Percentiles rank a stretch among this genome's conserved stretches.
phyloP scores from a whole-genome alignment of 257 asterid species.

The Primulina tabacum region DNA sequence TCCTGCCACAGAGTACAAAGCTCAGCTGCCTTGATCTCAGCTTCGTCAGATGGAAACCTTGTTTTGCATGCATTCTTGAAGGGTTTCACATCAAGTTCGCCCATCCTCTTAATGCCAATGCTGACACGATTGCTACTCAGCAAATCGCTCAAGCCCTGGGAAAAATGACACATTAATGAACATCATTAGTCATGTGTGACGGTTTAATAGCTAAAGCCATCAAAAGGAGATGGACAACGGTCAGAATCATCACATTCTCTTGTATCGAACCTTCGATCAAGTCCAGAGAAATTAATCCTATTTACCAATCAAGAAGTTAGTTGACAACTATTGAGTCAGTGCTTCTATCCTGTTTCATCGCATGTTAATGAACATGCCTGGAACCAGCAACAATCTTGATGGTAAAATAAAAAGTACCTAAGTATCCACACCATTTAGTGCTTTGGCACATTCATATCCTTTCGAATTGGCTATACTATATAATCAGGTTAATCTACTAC shows the following conservation, averaged over 20 bases:
- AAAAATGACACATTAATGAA: not conserved
- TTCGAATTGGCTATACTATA: not conserved
- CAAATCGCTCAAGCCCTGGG: constrained; percentile 54
- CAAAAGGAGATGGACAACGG: not conserved
- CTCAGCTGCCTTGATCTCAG: constrained; percentile 49
- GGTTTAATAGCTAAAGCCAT: not conserved
- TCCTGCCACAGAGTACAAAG: constrained; percentile 72
- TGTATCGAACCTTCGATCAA: not conserved
- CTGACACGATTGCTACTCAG: constrained; percentile 40
- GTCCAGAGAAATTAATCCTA: not conserved
- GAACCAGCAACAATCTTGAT: not conserved
- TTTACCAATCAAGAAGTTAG: not conserved
- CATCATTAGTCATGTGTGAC: not conserved
- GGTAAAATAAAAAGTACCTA: constrained; percentile 3
- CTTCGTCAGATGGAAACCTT: constrained; percentile 50
- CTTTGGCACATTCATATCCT: not conserved
- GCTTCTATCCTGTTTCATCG: not conserved
- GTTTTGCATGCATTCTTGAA: constrained; percentile 52
- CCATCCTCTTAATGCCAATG: constrained; percentile 78
- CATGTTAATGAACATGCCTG: constrained; percentile 1
- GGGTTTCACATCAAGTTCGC: constrained; percentile 63
- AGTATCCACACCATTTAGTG: not conserved
- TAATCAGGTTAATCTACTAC: not conserved
- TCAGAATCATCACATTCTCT: not conserved
- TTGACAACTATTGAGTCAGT: not conserved